phyloP scores from a whole-genome alignment of 2,329 filamentous ascomycete species.

The Parafenestella ontariensis region DNA sequence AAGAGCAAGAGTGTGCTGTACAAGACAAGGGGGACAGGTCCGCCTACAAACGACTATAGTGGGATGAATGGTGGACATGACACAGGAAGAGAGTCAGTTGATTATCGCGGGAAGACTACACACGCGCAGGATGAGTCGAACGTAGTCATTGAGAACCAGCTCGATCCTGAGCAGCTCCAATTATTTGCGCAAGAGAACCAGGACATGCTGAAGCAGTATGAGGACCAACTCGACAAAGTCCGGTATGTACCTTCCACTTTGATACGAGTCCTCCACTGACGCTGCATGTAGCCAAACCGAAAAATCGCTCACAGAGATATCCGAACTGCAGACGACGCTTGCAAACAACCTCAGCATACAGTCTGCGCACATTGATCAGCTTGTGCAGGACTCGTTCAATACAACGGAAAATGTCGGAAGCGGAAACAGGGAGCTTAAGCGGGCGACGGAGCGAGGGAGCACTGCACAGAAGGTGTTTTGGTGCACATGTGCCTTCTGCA shows the following conservation, averaged over 20 bases:
- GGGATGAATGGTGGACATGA: conserved; percentile 23
- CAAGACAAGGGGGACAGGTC: conserved; percentile 61
- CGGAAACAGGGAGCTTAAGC: conserved; percentile 90
- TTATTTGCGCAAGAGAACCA: conserved; percentile 94
- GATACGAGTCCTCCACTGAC: conserved; percentile 19
- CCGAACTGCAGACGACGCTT: conserved; percentile 87
- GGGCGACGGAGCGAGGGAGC: conserved; percentile 67
- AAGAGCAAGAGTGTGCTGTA: conserved; percentile 86
- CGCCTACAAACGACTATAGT: conserved; percentile 28
- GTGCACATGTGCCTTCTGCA: conserved; percentile 55
- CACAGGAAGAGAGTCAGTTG: conserved; percentile 17
- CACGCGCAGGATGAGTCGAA: conserved; percentile 31
- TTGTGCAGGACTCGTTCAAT: conserved; percentile 81
- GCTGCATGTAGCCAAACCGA: conserved; percentile 73
- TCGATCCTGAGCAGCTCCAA: conserved; percentile 86
- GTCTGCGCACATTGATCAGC: conserved; percentile 85
- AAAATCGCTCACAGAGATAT: conserved; percentile 89
- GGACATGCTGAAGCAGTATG: conserved; percentile 90
- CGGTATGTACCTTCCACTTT: conserved; percentile 65
- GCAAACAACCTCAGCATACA: conserved; percentile 86
- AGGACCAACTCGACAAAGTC: conserved; percentile 92
- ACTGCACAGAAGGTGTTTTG: conserved; percentile 59
- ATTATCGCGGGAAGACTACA: conserved; percentile 37
- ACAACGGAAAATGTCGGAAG: conserved; percentile 87
- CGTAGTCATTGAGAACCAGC: conserved; percentile 59